Conservation (phyloP, 2,329 filamentous ascomycete genomes). For the Pestalotiopsis sp. region DNA sequence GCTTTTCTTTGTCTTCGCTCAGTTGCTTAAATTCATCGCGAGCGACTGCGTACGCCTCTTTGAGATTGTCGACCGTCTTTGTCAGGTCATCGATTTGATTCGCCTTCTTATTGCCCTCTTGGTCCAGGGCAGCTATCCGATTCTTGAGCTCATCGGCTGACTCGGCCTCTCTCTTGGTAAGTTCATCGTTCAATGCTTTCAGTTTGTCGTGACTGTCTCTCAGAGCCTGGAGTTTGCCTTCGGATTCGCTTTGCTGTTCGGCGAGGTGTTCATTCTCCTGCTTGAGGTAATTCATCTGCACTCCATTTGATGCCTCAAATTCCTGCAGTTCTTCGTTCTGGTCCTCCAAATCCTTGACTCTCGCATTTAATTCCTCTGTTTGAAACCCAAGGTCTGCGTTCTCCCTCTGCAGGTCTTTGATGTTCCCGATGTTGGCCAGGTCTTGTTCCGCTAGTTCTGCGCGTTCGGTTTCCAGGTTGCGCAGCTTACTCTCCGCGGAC, state of each 20-base stretch:
- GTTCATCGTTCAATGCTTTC: neutral
- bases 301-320: neutral
- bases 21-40: neutral
- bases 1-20: neutral
- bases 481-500: too few relatives aligned
- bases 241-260: too few relatives aligned
- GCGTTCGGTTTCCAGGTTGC: too few relatives aligned
- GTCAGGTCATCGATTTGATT: neutral
- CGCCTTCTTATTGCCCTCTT: neutral
- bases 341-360: neutral
- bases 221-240: neutral
- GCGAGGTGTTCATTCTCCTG: too few relatives aligned
- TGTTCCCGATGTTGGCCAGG: too few relatives aligned
- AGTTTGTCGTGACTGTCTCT: neutral
- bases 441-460: too few relatives aligned
- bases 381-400: too few relatives aligned
- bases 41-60: neutral
- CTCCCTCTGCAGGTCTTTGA: too few relatives aligned
- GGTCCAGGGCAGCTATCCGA: neutral
- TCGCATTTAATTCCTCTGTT: neutral
- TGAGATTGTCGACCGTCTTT: neutral
- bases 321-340: neutral
- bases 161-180: neutral
- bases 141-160: neutral
- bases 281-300: too few relatives aligned